phyloP scores from a whole-genome alignment of 805 yeast genomes.

The Kodamaea jinghongensis region DNA sequence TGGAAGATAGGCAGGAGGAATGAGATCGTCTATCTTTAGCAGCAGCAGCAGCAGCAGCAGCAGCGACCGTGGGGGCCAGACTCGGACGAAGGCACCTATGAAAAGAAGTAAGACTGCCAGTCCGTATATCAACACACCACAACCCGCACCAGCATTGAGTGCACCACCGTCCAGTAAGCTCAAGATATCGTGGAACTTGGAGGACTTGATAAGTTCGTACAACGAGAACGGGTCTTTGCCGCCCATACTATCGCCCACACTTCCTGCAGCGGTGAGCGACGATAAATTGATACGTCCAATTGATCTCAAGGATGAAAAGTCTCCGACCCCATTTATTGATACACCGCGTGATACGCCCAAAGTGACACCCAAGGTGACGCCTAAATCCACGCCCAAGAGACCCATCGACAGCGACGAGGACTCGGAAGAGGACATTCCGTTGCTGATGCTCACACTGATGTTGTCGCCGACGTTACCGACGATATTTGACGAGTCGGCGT shows the following conservation, averaged over 20 bases:
- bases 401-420: constrained; percentile 4
- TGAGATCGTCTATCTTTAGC: constrained; percentile 34
- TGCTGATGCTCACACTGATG: constrained; percentile 21
- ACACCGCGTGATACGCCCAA: constrained; percentile 3
- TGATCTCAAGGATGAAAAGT: constrained; percentile 2
- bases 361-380: constrained; percentile 1
- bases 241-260: constrained; percentile 37
- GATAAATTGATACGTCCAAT: constrained; percentile 2
- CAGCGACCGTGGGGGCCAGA: constrained; percentile 11
- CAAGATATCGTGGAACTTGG: constrained; percentile 34
- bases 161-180: constrained; percentile 1
- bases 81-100: constrained; percentile 9
- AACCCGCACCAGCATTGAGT: constrained; percentile 3
- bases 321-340: constrained; percentile 3
- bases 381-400: constrained; percentile 3
- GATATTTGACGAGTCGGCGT: constrained; percentile 16
- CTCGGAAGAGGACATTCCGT: constrained; percentile 25
- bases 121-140: constrained; percentile 15
- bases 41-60: constrained; percentile 11
- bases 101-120: constrained; percentile 16
- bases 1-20: constrained; percentile 7
- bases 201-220: constrained; percentile 36
- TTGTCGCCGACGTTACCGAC: constrained; percentile 33
- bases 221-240: constrained; percentile 34
- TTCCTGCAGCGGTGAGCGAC: constrained; percentile 21